These are phyloP conservation scores for Penicillium mononematosum DNA, from an alignment of 495 filamentous ascomycete species.

Conservation along the genomic window DNA sequence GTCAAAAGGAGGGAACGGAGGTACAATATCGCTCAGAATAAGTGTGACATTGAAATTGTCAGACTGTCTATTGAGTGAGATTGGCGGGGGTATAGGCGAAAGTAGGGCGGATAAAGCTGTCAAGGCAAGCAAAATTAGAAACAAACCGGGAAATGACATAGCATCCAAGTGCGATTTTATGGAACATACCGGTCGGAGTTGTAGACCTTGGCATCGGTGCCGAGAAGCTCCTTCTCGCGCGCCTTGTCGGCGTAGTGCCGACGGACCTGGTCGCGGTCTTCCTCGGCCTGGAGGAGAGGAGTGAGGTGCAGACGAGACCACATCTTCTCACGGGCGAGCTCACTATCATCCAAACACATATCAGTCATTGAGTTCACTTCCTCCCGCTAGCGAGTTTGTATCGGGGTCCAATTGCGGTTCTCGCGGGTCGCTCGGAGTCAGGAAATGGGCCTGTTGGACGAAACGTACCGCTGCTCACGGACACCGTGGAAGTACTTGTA, in stretches of 20 bases:
- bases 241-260: slow-evolving; percentile 80
- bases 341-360: slow-evolving; percentile 51
- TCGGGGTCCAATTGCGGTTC: slow-evolving; percentile 13
- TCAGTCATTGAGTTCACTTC: slow-evolving; percentile 5
- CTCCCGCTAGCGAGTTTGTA: not conserved
- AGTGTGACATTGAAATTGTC: slow-evolving; percentile 10
- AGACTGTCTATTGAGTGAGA: slow-evolving; percentile 35
- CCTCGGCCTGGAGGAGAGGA: slow-evolving; percentile 89
- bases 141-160: not conserved
- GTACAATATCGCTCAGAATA: slow-evolving; percentile 5
- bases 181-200: slow-evolving; percentile 77
- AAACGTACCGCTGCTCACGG: slow-evolving; percentile 79
- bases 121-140: slow-evolving; percentile 1
- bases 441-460: slow-evolving; percentile 8
- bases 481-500: slow-evolving; percentile 76
- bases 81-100: slow-evolving; percentile 46
- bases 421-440: slow-evolving; percentile 9
- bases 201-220: slow-evolving; percentile 76
- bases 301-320: slow-evolving; percentile 92
- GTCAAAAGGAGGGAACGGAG: slow-evolving; percentile 10
- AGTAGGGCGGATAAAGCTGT: slow-evolving; percentile 49
- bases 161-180: not conserved
- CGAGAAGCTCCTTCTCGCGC: slow-evolving; percentile 85
- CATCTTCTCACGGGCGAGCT: slow-evolving; percentile 94
- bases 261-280: slow-evolving; percentile 90